Evolutionary conservation across 2,329 filamentous ascomycete species (phyloP), one percentile per base, ranked within the genome.

Genomic region (Penicillium brasilianum): DNA sequence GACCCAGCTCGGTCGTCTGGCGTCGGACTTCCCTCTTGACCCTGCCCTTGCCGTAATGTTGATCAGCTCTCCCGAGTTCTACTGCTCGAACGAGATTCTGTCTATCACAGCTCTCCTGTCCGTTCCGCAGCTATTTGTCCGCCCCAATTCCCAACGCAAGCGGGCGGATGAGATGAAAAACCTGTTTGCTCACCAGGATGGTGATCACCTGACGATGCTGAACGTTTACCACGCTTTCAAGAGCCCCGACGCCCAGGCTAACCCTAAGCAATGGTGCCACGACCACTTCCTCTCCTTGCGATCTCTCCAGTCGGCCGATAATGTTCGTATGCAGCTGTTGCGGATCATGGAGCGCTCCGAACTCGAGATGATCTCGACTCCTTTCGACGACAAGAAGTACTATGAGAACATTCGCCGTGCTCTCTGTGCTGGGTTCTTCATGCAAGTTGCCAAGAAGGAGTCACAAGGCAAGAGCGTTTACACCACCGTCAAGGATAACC

Each of bases 211-310:
- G 48, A 98, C 95, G 16, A 89, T 99, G 76, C 87, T 99, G 63
- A 99, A 99, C 76, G 94, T 94, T 49, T 99, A 98, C 79, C 96
- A 99, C 76, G 95, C 95, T 22, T 99, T 97, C 87, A 97, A 96
- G 81, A 84, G 88, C 44, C 77, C 88, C 73, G 82, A 85, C 69
- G 84, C 90, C 67, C 85, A 90, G 82, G 83, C 83, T 0, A 91
- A 96, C 73, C 84, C 86, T 16, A 95, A 93, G 80, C 87, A 91
- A 76, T 99, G 95, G 95, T 98, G 95, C 74, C 92, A 97, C 78
- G 91, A 98, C 74, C 94, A 98, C 79, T 99, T 96, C 80, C 84
- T 99, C 37, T 96, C 92, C 6, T 89, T 90, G 77, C 90, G 95
- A 58, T 91, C 95, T 63, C 85, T 99, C 16, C 89, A 92, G 61